phyloP scores from a whole-genome alignment of 495 filamentous ascomycete genomes.

The Tetracladium setigerum region DNA sequence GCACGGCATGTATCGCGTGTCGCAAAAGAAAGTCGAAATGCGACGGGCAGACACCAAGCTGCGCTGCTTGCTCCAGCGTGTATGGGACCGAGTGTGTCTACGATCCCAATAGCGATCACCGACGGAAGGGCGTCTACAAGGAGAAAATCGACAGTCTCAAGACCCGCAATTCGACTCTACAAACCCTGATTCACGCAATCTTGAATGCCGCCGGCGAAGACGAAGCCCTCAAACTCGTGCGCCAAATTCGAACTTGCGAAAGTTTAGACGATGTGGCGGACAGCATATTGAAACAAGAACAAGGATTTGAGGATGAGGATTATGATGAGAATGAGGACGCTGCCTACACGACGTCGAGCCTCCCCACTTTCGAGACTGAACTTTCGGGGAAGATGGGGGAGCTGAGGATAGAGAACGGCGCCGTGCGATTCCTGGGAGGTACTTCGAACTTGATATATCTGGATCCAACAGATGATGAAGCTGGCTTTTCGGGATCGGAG shows the following conservation, averaged over 20 bases:
- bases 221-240: constrained; percentile 72
- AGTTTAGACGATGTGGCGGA: constrained; percentile 87
- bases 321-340: constrained; percentile 34
- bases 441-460: constrained; percentile 91
- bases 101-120: constrained; percentile 92
- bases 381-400: constrained; percentile 91
- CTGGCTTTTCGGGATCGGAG: constrained; percentile 41
- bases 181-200: constrained; percentile 88
- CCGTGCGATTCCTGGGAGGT: constrained; percentile 86
- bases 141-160: constrained; percentile 88
- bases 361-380: constrained; percentile 64
- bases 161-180: constrained; percentile 78
- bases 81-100: constrained; percentile 92
- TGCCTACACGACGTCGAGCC: constrained; percentile 28
- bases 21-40: constrained; percentile 91
- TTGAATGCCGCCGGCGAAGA: constrained; percentile 83
- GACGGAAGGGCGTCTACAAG: constrained; percentile 93
- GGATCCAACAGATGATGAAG: constrained; percentile 40
- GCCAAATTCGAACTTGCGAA: constrained; percentile 85
- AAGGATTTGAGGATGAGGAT: constrained; percentile 20
- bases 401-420: constrained; percentile 78
- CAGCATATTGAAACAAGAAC: constrained; percentile 54
- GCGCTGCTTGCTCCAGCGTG: constrained; percentile 89
- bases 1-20: constrained; percentile 89
- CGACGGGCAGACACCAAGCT: constrained; percentile 87